Base-by-base conservation (phyloP, 305 asterid genomes). In the Rubia tinctorum region DNA sequence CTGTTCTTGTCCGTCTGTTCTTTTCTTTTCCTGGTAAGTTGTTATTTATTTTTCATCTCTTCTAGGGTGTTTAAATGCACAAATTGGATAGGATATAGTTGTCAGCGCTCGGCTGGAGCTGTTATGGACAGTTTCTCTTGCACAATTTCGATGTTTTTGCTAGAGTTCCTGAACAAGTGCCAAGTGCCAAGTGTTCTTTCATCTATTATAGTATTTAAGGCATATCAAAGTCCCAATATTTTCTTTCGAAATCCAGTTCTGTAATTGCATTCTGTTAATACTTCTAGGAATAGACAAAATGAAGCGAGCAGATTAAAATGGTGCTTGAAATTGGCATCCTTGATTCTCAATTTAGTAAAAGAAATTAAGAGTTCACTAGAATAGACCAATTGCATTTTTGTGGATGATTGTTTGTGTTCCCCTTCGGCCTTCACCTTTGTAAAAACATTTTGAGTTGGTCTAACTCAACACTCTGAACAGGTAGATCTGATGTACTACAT, bases 1-100 rank as follows among this genome's bases (percentile, higher is more conserved):
- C 96, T 77, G 91, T 95, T 85, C 85, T 95, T n/a, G 94, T 88
- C 73, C 98, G 96, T 34, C 94, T 95, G 45, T 95, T 95, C 89
- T 92, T 88, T 87, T 77, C 20, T 79, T 87, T 95, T 63, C 99
- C 99, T 3, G 96, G 97, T 90, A 81, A 34, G 79, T 68, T 17
- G n/a, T 71, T 59, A 20, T 18, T 56, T 44, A 40, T 18, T 4
- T 56, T 66, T 14, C n/a, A 12, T 17, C 13, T 37, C 37, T 44
- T 43, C 39, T 3, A 20, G 20, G 71, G 9, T 43, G 34, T 65
- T 8, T 66, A 6, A 7, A 15, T 37, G 6, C 17, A 39, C n/a
- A 34, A 49, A 22, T 11, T 25, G 43, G 30, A 39, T 66, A 66
- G 69, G 34, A 18, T 18, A 64, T 12, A 51, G 66, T 14, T 49